phyloP scores from a whole-genome alignment of 257 asterid species.

The Solanum verrucosum region DNA sequence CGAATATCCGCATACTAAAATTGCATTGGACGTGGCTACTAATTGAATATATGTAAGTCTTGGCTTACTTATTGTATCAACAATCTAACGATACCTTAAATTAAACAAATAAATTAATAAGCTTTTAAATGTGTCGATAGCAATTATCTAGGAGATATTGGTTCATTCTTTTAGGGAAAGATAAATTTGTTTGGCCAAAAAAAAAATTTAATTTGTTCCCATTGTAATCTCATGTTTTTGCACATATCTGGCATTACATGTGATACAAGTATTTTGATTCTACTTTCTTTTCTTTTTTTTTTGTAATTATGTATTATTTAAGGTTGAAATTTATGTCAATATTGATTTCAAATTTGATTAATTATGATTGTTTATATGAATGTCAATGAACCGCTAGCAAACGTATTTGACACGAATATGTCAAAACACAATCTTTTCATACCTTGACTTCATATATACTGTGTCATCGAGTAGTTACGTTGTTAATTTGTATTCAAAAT shows the following conservation, averaged over 20 bases:
- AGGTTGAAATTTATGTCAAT: background rate
- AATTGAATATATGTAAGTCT: background rate
- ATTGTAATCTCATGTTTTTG: background rate
- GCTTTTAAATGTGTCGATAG: background rate
- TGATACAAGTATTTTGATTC: background rate
- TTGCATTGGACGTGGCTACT: constrained; percentile 1
- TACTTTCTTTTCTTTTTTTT: background rate
- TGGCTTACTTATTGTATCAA: background rate
- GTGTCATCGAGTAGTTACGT: background rate
- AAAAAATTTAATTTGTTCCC: background rate
- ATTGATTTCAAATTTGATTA: background rate
- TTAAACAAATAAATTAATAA: background rate
- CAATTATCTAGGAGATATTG: background rate
- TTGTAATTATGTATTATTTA: background rate
- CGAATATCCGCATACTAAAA: background rate
- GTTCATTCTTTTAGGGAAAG: background rate
- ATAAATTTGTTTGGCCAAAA: background rate
- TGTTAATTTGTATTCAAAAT: background rate
- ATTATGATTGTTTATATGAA: background rate
- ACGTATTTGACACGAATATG: background rate
- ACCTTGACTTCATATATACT: background rate
- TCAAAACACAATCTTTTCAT: background rate
- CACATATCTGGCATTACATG: background rate
- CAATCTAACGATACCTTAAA: background rate
- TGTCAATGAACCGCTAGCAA: background rate